phyloP scores from a whole-genome alignment of 192 early-diverging fungal genomes.

The Gryganskiella cystojenkinii region DNA sequence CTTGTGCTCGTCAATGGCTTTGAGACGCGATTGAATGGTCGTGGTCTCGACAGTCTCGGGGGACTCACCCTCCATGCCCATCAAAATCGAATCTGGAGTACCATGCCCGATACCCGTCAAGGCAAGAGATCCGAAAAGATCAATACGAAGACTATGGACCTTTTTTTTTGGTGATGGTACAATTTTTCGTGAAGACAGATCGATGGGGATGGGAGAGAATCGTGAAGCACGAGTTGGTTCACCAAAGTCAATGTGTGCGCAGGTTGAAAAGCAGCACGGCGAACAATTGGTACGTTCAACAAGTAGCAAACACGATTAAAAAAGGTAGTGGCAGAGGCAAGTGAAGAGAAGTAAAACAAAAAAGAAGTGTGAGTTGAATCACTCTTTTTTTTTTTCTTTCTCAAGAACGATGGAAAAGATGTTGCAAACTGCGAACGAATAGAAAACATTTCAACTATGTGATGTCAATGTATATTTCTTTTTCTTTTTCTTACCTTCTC shows the following conservation, averaged over 20 bases:
- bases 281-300: conserved; percentile 3
- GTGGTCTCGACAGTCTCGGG: conserved; percentile 87
- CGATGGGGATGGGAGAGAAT: conserved; percentile 9
- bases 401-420: background rate
- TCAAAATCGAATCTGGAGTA: conserved; percentile 91
- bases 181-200: conserved; percentile 4
- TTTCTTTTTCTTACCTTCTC: conserved; percentile 56
- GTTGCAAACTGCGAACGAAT: background rate
- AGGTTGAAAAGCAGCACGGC: conserved; percentile 47
- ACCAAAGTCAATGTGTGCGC: conserved; percentile 23
- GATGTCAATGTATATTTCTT: too few species aligned
- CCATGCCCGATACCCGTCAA: conserved; percentile 96
- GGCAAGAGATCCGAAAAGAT: conserved; percentile 94
- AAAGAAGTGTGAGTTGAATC: conserved; percentile 52
- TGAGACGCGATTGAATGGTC: conserved; percentile 78
- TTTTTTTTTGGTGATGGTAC: conserved; percentile 10
- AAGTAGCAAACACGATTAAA: background rate
- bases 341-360: conserved; percentile 12
- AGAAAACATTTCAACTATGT: too few species aligned
- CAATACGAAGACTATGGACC: conserved; percentile 75
- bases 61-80: conserved; percentile 92
- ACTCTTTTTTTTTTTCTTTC: conserved; percentile 10
- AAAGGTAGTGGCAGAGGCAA: background rate
- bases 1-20: conserved; percentile 78
- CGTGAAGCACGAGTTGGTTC: background rate